These are phyloP conservation scores for Suillus alpinus DNA, from an alignment of 768 basidiomycete genomes.

Conservation along the genomic window DNA sequence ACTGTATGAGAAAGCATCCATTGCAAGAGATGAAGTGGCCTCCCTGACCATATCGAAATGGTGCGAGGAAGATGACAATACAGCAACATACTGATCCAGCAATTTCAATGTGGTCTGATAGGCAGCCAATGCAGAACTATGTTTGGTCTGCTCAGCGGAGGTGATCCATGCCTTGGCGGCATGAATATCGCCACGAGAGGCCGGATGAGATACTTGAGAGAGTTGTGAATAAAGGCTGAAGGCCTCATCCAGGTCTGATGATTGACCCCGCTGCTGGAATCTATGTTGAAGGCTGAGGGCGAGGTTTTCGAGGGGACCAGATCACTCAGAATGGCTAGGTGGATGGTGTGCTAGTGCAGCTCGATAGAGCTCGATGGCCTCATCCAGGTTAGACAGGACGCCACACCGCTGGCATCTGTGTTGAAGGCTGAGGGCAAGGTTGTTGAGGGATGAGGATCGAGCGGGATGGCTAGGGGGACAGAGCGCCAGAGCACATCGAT, in stretches of 20 bases:
- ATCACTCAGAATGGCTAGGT: too few relatives aligned
- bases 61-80: constrained; percentile 13
- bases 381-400: too few relatives aligned
- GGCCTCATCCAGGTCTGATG: constrained; percentile 20
- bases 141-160: constrained; percentile 16
- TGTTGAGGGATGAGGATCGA: too few relatives aligned
- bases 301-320: too few relatives aligned
- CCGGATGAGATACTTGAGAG: constrained; percentile 14
- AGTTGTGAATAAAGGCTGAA: constrained; percentile 18
- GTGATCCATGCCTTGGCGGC: constrained; percentile 21
- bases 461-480: too few relatives aligned
- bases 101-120: constrained; percentile 26
- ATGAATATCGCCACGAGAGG: constrained; percentile 14
- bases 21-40: neutral
- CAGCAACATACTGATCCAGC: constrained; percentile 17
- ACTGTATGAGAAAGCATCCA: constrained; percentile 11
- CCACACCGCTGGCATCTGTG: too few relatives aligned
- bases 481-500: too few relatives aligned
- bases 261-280: constrained; percentile 18
- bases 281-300: constrained; percentile 20
- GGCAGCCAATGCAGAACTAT: constrained; percentile 24
- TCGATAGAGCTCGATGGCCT: too few relatives aligned
- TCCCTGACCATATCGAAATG: constrained; percentile 5
- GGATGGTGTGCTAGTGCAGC: too few relatives aligned
- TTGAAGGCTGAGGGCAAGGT: too few relatives aligned